A percentile compares a stretch with the other conserved stretches of the same genome.
phyloP scores from a whole-genome alignment of 225 moss, liverwort and hornwort genomes.

The Neckera pumila region DNA sequence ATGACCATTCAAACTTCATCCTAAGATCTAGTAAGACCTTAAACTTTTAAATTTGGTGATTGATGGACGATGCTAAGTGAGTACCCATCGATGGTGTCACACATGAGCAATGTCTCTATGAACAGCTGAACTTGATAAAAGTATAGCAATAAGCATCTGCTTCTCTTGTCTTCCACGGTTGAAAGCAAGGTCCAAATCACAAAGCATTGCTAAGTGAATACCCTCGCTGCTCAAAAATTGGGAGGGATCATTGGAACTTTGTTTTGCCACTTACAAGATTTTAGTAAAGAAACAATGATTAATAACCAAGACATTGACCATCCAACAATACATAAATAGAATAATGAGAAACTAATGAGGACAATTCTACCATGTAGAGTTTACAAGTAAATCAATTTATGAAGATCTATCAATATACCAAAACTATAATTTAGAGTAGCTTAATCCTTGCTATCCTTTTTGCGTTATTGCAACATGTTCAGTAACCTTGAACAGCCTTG shows the following conservation, averaged over 20 bases:
- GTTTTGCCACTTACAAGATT: background rate
- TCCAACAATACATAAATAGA: too few relatives aligned
- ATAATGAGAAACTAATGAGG: background rate
- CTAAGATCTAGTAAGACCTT: background rate
- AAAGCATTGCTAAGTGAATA: background rate
- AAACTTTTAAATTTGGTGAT: background rate
- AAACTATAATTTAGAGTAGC: background rate
- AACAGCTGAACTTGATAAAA: background rate
- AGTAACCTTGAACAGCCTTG: background rate
- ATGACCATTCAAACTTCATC: background rate
- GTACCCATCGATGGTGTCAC: conserved; percentile 21
- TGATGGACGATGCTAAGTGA: background rate
- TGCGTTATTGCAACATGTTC: background rate
- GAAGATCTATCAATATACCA: background rate
- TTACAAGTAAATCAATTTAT: background rate
- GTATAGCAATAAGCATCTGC: background rate
- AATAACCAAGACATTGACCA: background rate
- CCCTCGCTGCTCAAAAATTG: background rate
- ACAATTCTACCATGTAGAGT: background rate
- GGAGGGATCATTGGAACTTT: background rate
- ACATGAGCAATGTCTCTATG: background rate
- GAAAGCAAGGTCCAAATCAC: background rate
- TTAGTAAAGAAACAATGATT: background rate
- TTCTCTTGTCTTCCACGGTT: background rate
- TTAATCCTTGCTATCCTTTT: background rate